phyloP scores from a whole-genome alignment of 805 yeast genomes.

The Zygoascus ofunaensis region DNA sequence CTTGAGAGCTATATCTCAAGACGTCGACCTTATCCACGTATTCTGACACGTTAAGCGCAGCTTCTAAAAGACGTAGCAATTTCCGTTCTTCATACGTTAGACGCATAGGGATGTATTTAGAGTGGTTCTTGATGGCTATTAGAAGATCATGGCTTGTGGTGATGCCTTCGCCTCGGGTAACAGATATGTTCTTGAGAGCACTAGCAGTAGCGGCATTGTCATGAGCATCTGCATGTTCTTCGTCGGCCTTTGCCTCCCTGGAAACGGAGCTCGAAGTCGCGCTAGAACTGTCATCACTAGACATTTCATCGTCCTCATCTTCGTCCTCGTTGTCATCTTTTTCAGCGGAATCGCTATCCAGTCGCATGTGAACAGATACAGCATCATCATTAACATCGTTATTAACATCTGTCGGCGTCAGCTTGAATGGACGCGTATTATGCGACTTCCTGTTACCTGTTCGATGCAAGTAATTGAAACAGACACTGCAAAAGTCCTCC shows the following conservation, averaged over 20 bases:
- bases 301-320: slow-evolving; percentile 11
- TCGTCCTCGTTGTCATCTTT: background rate
- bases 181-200: slow-evolving; percentile 11
- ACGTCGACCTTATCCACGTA: slow-evolving; percentile 75
- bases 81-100: slow-evolving; percentile 61
- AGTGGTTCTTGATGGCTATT: slow-evolving; percentile 28
- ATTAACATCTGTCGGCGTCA: background rate
- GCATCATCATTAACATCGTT: slow-evolving; percentile 16
- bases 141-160: slow-evolving; percentile 12
- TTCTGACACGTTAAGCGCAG: slow-evolving; percentile 70
- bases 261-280: slow-evolving; percentile 5
- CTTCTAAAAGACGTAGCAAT: slow-evolving; percentile 55
- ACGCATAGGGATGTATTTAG: slow-evolving; percentile 57
- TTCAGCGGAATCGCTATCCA: background rate
- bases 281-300: slow-evolving; percentile 6
- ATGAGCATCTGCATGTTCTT: slow-evolving; percentile 10
- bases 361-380: slow-evolving; percentile 4
- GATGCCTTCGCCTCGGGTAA: slow-evolving; percentile 14
- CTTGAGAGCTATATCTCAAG: slow-evolving; percentile 52
- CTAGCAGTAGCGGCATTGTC: slow-evolving; percentile 13
- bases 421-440: slow-evolving; percentile 8
- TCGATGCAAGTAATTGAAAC: slow-evolving; percentile 58
- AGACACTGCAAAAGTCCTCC: slow-evolving; percentile 61
- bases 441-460: slow-evolving; percentile 40
- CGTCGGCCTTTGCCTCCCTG: slow-evolving; percentile 4